These are phyloP conservation scores for Exophiala calicioides DNA, from an alignment of 2,329 filamentous ascomycete species.

Conservation along the genomic window DNA sequence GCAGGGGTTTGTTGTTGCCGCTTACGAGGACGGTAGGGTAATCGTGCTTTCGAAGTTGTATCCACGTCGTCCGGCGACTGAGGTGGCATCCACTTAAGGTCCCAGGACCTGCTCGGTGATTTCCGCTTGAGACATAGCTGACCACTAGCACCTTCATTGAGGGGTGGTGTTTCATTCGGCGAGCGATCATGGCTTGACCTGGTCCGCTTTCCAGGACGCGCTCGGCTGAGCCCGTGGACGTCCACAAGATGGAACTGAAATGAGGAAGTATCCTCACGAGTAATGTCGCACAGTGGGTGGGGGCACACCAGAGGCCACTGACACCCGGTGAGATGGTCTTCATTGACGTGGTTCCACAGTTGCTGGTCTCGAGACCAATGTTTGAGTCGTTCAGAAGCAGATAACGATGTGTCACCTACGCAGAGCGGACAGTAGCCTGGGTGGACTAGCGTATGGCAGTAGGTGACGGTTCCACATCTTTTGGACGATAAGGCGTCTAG, in stretches of 20 bases:
- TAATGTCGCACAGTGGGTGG: slow-evolving; percentile 5
- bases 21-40: neutral
- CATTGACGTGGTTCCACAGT: slow-evolving; percentile 13
- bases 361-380: slow-evolving; percentile 11
- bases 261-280: neutral
- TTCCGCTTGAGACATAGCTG: neutral
- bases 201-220: slow-evolving; percentile 1
- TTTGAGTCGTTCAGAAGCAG: slow-evolving; percentile 8
- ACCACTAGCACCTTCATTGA: neutral
- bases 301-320: slow-evolving; percentile 7
- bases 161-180: neutral
- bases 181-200: neutral
- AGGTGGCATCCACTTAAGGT: neutral
- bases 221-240: slow-evolving; percentile 9
- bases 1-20: neutral
- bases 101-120: neutral
- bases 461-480: slow-evolving; percentile 20
- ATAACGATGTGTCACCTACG: neutral
- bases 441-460: slow-evolving; percentile 21
- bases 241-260: slow-evolving; percentile 15
- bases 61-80: neutral
- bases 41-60: neutral
- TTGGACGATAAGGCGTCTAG: slow-evolving; percentile 13
- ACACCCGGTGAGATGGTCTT: neutral
- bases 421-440: slow-evolving; percentile 20